Base-by-base conservation (phyloP, 2,329 filamentous ascomycete species). In the Sporothrix phasma region DNA sequence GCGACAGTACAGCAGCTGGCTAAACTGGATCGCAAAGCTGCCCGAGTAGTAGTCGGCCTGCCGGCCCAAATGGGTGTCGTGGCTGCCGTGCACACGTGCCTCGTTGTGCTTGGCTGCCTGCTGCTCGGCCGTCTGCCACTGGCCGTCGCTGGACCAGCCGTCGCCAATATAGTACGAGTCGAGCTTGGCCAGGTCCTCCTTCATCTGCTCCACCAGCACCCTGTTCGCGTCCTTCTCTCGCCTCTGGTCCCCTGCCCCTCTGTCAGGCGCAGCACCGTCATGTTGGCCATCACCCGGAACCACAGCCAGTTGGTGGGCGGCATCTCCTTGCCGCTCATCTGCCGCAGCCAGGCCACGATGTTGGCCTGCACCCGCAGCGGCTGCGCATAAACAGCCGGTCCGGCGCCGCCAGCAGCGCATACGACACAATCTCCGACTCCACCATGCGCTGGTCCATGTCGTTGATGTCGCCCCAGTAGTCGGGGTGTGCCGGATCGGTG, bases 361-460 rank as follows among this genome's bases (percentile, higher is more conserved):
- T 79, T 77, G 0, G 37, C 17, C 37, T 75, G 76, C 3, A 72
- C 70, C 61, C 1, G 64, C 41, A n/a, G 59, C 5, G 59, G 8
- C 43, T 63, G 70, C 5, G 78, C 68, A 0, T 69, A 67, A 71
- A 72, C 66, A 79, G 76, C 2, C 71, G 68, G 3, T 73, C 68
- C 1, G 80, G 79, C 0, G 78, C 76, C 2, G 73, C 70, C 0
- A 83, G 72, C 1, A 83, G 70, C 0, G 79, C 78, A 68, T 78
- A 81, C 0, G 79, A 76, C 3, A 83, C 74, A 29, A 79, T 78
- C 67, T 83, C 80, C 46, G 79, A 76, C 67, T 83, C 81, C 0
- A 83, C 81, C 80, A 83, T 83, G 1, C 79, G 70, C 67, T 83
- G 81, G 58, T 83, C 80, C 22, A 73, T 73, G 4, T 79, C 69